phyloP scores from a whole-genome alignment of 2,329 filamentous ascomycete species.

The Talaromyces amestolkiae region DNA sequence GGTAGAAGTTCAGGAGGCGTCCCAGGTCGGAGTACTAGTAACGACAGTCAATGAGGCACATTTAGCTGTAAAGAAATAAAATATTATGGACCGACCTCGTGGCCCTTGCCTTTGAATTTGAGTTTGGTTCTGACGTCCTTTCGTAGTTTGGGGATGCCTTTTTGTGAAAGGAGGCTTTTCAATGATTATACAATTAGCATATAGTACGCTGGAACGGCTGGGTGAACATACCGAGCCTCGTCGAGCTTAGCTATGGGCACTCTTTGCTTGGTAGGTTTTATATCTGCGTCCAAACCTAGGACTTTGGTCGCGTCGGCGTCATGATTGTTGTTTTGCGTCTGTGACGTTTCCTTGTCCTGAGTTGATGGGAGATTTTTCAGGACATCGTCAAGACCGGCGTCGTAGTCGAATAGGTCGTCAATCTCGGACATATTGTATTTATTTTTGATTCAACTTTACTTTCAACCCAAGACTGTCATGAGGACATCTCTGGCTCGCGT shows the following conservation, averaged over 20 bases:
- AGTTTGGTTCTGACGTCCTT: constrained; percentile 66
- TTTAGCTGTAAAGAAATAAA: neutral
- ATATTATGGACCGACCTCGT: constrained; percentile 61
- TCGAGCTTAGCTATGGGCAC: constrained; percentile 83
- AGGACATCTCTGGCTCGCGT: constrained; percentile 9
- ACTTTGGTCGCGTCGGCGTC: constrained; percentile 14
- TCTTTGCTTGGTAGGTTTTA: constrained; percentile 75
- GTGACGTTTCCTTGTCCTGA: constrained; percentile 21
- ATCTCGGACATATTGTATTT: constrained; percentile 43
- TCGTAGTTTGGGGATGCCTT: constrained; percentile 79
- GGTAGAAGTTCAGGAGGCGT: constrained; percentile 82
- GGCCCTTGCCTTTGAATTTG: constrained; percentile 86
- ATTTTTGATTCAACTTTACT: constrained; percentile 22
- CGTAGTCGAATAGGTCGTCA: constrained; percentile 74
- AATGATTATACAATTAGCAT: constrained; percentile 7
- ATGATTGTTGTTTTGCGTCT: constrained; percentile 8
- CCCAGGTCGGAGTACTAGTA: constrained; percentile 76
- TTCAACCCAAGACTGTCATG: neutral
- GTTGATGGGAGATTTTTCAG: constrained; percentile 41
- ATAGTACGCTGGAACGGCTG: no score
- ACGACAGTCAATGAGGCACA: neutral
- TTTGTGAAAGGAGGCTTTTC: constrained; percentile 70
- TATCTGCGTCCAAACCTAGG: constrained; percentile 80
- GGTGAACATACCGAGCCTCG: constrained; percentile 63
- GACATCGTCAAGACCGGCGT: constrained; percentile 57